phyloP scores from a whole-genome alignment of 2,329 filamentous ascomycete species.

The Penicillium janthinellum region DNA sequence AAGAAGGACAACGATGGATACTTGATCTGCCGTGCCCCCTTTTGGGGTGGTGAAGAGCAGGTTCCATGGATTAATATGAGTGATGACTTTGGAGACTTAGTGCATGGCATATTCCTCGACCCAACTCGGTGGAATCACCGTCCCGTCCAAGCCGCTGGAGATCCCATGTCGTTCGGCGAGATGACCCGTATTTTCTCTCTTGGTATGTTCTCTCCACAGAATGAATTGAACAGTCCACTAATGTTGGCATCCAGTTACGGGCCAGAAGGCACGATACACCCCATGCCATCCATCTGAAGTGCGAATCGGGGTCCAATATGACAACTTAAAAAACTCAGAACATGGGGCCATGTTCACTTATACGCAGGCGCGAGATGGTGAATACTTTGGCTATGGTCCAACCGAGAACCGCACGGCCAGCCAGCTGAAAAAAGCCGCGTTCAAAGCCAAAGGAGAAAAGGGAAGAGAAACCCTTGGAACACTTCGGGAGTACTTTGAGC shows the following conservation, averaged over 20 bases:
- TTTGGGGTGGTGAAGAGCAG: constrained; percentile 44
- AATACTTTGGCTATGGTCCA: neutral
- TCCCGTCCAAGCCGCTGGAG: neutral
- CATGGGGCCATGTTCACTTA: neutral
- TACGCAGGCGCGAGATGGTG: neutral
- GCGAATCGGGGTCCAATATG: neutral
- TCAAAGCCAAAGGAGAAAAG: neutral
- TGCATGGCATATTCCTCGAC: constrained; percentile 49
- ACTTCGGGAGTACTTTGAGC: neutral
- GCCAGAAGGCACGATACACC: neutral
- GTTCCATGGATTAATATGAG: constrained; percentile 45
- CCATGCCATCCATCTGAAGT: neutral
- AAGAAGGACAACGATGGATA: neutral
- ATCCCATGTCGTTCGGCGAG: neutral
- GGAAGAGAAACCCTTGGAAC: neutral
- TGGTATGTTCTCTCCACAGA: neutral
- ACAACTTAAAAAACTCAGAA: too few species aligned
- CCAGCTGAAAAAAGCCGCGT: neutral
- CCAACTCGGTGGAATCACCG: constrained; percentile 39
- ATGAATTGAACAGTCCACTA: neutral
- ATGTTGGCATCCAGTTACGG: neutral
- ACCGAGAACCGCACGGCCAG: neutral
- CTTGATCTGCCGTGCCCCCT: constrained; percentile 27
- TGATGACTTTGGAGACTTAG: constrained; percentile 50
- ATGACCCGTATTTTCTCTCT: neutral